Evolutionary conservation across 1,139 yeast species (phyloP), one percentile per base, ranked within the genome.

Genomic region (Trichomonascaceae sp.): DNA sequence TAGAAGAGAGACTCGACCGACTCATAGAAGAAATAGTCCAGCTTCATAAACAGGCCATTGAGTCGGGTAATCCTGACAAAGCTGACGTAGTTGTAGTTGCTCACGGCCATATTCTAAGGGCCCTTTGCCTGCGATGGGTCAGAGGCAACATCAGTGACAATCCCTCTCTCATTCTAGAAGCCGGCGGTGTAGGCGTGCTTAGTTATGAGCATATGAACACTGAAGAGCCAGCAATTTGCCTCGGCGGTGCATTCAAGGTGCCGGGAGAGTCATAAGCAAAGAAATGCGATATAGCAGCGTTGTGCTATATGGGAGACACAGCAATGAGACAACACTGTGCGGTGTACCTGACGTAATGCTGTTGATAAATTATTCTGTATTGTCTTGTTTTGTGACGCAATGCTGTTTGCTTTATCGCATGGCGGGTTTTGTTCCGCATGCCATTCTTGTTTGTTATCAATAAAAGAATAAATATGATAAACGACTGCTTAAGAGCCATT

Each of bases 151-250:
- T 86, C 57, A 70, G 76, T 59, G 73, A 70, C 52, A 88, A 90
- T 68, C 96, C 96, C 1, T 82, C 84, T 59, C 83, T 89, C 67
- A 75, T 91, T 70, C 75, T 91, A 63, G 97, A 91, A 67, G 96
- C 98, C 30, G 97, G 97, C 61, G 97, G 96, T 50, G 89, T 89
- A 38, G 96, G 97, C 55, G 96, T 89, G 1, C 76, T 91, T 67
- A 84, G 95, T 63, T 91, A 91, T 69, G 95, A 88, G 64, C 98
- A 91, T 67, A 83, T 85, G 66, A 84, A 79, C 67, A 78, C 87
- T 57, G 78, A 84, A 44, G 97, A 91, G 70, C 97, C 97, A 1
- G 96, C 97, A 0, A 70, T 91, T 57, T 81, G 77, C 53, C 76
- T 91, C 56, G 87, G 76, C 3, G 72, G 73, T 53, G 93, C 96